Base-by-base conservation (phyloP, 2,329 filamentous ascomycete species). In the Alternaria infectoria region DNA sequence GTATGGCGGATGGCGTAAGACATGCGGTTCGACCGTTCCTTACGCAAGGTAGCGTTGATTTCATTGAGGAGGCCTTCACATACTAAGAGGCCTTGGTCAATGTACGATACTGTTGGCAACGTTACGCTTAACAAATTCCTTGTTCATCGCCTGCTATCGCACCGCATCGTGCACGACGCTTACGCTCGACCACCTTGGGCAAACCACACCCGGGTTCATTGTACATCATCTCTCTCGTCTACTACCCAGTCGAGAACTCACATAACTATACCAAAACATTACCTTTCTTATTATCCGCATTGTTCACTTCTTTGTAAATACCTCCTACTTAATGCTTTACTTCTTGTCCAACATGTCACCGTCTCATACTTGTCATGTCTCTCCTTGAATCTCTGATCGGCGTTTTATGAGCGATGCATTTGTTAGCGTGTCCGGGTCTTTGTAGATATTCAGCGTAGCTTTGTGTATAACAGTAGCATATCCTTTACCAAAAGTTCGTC, bases 61-160 rank as follows among this genome's bases (percentile, higher is more conserved):
- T 90, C 77, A 83, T 87, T 19, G 88, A 90, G 74, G 88, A 90
- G 80, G 86, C 86, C 43, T 90, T 90, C 77, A 89, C 87, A 2
- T 90, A 88, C 81, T 90, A 62, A 68, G 57, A 28, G 17, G 23
- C 26, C 28, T 47, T 28, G 12, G 19, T 54, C 30, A 10, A 23
- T 19, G 19, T 32, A 54, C 23, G 21, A 59, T 54, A 45, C 25
- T 49, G 28, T 56, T 54, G 47, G 47, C 47, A 51, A 51, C 17
- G 47, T 32, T 51, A 28, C 26, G 47, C 47, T 51, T 36, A 36
- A 36, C 32, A 36, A 36, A 36, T 36, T 36, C 32, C 32, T 32
- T 51, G 30, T 32, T 51, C 19, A 51, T 51, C 32, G 17, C 49
- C 32, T 51, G 21, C 28, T 51, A 54, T 54, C 32, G 49, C 49